Percentiles rank a stretch among this genome's conserved stretches.
phyloP scores from a whole-genome alignment of 768 basidiomycete genomes.

The Scleroderma citrinum region DNA sequence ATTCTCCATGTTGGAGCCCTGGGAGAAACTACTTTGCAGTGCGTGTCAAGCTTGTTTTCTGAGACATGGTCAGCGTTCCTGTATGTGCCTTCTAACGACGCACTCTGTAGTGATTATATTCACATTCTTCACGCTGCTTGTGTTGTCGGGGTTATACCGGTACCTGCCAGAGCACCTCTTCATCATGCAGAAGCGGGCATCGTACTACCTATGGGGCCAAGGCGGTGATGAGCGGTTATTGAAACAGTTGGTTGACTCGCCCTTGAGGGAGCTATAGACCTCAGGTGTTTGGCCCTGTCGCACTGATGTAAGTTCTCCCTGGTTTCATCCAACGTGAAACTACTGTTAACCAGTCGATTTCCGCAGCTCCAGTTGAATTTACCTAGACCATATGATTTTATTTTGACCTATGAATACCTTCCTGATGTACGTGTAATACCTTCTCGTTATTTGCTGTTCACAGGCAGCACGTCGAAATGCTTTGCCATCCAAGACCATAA shows the following conservation, averaged over 20 bases:
- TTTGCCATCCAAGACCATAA: conserved; percentile 1
- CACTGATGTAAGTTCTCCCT: background rate
- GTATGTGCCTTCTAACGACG: background rate
- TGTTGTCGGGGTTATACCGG: conserved; percentile 46
- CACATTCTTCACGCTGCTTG: conserved; percentile 35
- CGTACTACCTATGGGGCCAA: conserved; percentile 61
- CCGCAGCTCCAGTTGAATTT: too few species aligned
- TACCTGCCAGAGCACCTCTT: conserved; percentile 58
- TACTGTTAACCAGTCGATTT: background rate
- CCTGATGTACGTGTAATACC: background rate
- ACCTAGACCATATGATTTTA: too few species aligned
- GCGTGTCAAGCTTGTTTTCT: conserved; percentile 21
- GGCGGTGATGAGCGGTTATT: conserved; percentile 35
- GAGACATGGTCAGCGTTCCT: background rate
- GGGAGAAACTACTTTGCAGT: conserved; percentile 63
- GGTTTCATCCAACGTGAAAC: background rate
- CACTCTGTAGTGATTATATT: conserved; percentile 38
- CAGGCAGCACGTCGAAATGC: background rate
- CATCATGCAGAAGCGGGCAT: conserved; percentile 47
- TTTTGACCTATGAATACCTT: background rate
- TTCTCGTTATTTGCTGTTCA: background rate
- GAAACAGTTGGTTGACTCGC: conserved; percentile 24
- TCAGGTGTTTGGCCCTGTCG: background rate
- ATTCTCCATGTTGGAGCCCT: conserved; percentile 58
- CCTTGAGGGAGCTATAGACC: conserved; percentile 24